A percentile compares a stretch with the other conserved stretches of the same genome.
These are phyloP conservation scores for Neurospora sp. DNA, from an alignment of 495 filamentous ascomycete species.

Conservation along the genomic window DNA sequence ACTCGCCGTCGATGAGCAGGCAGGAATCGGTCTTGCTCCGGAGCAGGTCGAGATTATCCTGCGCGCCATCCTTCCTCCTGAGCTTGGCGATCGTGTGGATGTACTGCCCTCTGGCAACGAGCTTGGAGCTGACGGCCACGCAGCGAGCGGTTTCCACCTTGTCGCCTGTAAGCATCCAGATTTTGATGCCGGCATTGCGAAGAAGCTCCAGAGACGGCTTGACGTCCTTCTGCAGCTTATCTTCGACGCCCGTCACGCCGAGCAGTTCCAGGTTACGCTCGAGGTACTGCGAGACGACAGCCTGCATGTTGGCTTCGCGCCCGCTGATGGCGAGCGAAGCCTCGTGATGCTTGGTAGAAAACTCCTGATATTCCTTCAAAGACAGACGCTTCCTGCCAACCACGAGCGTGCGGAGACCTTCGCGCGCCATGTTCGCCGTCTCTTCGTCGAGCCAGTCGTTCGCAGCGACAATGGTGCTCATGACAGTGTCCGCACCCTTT, in stretches of 20 bases:
- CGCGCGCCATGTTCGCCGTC: constrained; percentile 95
- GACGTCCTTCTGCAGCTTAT: constrained; percentile 90
- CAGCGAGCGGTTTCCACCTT: constrained; percentile 98
- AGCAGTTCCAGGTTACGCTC: constrained; percentile 85
- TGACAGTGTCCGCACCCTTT: constrained; percentile 96
- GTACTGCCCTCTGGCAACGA: constrained; percentile 90
- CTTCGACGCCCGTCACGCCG: constrained; percentile 95
- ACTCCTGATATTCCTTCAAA: constrained; percentile 64
- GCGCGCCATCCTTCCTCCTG: constrained; percentile 64
- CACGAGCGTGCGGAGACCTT: constrained; percentile 89
- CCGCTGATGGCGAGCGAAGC: constrained; percentile 70
- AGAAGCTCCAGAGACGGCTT: constrained; percentile 90
- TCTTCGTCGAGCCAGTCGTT: constrained; percentile 99
- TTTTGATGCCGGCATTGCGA: constrained; percentile 97
- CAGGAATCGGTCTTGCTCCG: constrained; percentile 79
- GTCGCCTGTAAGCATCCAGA: constrained; percentile 99
- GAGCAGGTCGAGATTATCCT: constrained; percentile 78
- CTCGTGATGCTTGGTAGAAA: constrained; percentile 62
- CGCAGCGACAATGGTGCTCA: constrained; percentile 82
- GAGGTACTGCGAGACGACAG: constrained; percentile 67
- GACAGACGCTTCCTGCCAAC: constrained; percentile 81
- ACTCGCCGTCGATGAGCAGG: constrained; percentile 91
- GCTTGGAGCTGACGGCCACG: constrained; percentile 86
- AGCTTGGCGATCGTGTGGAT: constrained; percentile 89
- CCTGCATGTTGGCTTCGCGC: constrained; percentile 72